Evolutionary conservation across 2,329 filamentous ascomycete species (phyloP), one percentile per base, ranked within the genome.

Genomic region (Penicillium concentricum): DNA sequence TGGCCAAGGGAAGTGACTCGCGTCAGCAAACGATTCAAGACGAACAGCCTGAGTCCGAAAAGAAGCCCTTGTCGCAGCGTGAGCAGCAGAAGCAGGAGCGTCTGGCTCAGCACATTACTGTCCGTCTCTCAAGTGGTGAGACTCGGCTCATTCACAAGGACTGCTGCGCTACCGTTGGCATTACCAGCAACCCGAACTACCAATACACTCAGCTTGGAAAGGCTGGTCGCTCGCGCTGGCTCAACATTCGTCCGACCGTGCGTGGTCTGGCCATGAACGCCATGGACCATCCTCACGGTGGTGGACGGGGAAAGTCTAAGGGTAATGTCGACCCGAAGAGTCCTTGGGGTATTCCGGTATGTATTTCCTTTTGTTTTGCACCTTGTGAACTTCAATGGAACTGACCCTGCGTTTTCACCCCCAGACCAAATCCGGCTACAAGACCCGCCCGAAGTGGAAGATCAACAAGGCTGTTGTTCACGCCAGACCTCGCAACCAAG

Each of bases 241-340:
- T 97, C 64, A 94, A 94, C 72, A 96, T 95, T 71, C 84, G 94
- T 66, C 94, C 94, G 16, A 97, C 94, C 0, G 94, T 99, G 43
- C 87, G 95, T 81, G 95, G 94, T 88, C 79, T 97, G 68, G 94
- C 95, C 61, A 99, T 99, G 95, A 99, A 99, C 81, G 92, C 93
- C 86, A 90, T 87, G 68, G 94, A 99, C 72, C 94, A 99, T 83
- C 94, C 94, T 71, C 94, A 99, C 76, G 94, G 94, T 84, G 94
- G 94, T 89, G 94, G 94, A 78, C 87, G 95, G 83, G 94, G 94
- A 81, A 99, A 99, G 81, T 97, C 92, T 56, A 99, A 99, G 90
- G 92, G 94, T 86, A 96, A 97, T 73, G 87, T 92, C 60, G 84
- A 96, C 72, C 94, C 95, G 34, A 91, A 94, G 68, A 96, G 91